A percentile compares a stretch with the other conserved stretches of the same genome.
Conservation (phyloP, 305 asterid genomes). For the Euphrasia arctica region DNA sequence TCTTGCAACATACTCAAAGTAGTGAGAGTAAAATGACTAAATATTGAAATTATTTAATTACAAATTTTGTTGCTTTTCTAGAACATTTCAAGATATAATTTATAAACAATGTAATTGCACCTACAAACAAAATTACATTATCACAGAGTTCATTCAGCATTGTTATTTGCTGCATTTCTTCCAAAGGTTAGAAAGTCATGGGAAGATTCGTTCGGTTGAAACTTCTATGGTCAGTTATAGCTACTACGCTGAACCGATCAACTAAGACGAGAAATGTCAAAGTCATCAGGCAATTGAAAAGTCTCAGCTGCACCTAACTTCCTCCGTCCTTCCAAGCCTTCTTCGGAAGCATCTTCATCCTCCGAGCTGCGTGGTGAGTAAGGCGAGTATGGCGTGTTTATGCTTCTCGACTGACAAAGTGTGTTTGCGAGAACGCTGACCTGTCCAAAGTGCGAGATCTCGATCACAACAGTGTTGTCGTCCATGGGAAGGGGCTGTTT, state of each 20-base stretch:
- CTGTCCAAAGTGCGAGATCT: conserved; percentile 82
- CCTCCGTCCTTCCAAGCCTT: conserved; percentile 44
- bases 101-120: too few species aligned
- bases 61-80: too few species aligned
- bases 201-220: neutral
- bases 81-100: too few species aligned
- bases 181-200: neutral
- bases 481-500: conserved; percentile 88
- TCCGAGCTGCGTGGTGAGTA: conserved; percentile 33
- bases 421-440: conserved; percentile 63
- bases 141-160: too few species aligned
- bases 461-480: conserved; percentile 70
- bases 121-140: too few species aligned
- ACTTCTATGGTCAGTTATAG: neutral
- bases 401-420: conserved; percentile 52
- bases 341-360: conserved; percentile 40
- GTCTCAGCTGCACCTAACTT: conserved; percentile 72
- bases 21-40: too few species aligned
- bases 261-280: conserved; percentile 37
- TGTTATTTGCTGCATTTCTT: neutral
- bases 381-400: conserved; percentile 45
- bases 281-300: conserved; percentile 51
- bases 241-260: conserved; percentile 17
- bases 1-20: too few species aligned
- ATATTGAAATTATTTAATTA: too few species aligned